Evolutionary conservation across 2,329 filamentous ascomycete genomes (phyloP).

Genomic region (Arthrobotrys megalospora): DNA sequence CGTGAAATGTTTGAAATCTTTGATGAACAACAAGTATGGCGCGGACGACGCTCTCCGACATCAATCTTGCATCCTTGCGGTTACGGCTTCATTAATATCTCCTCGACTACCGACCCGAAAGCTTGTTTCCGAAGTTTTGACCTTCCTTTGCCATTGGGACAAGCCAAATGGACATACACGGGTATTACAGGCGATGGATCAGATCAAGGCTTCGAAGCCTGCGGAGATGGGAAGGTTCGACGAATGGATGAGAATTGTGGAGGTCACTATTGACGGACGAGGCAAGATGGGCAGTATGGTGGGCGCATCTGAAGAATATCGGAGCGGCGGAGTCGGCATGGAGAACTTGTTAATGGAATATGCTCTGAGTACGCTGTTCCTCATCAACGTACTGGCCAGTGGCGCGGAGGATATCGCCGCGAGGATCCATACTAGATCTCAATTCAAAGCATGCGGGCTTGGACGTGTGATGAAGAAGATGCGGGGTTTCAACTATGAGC

Average conservation of each 20-base stretch:
- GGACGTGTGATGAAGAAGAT: constrained; percentile 95
- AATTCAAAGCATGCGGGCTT: constrained; percentile 96
- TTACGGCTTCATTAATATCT: constrained; percentile 88
- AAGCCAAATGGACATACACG: constrained; percentile 90
- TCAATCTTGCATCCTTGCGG: constrained; percentile 88
- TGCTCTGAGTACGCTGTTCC: constrained; percentile 90
- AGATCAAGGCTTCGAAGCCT: constrained; percentile 83
- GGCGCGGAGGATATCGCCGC: constrained; percentile 90
- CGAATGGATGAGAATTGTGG: constrained; percentile 97
- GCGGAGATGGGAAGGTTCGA: constrained; percentile 97
- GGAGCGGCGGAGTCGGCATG: constrained; percentile 96
- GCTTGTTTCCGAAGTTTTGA: constrained; percentile 94
- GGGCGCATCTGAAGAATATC: constrained; percentile 94
- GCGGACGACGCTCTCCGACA: constrained; percentile 94
- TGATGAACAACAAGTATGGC: constrained; percentile 99
- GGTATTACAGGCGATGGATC: constrained; percentile 92
- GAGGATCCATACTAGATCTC: constrained; percentile 92
- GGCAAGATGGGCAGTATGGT: constrained; percentile 99
- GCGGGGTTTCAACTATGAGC: constrained; percentile 97
- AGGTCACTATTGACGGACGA: constrained; percentile 95
- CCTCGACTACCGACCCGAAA: constrained; percentile 92
- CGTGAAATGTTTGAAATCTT: constrained; percentile 93
- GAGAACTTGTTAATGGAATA: constrained; percentile 99
- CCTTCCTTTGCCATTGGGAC: constrained; percentile 95
- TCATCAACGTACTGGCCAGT: constrained; percentile 95